phyloP scores from a whole-genome alignment of 2,329 filamentous ascomycete species.

The Intubia oerlemansii region DNA sequence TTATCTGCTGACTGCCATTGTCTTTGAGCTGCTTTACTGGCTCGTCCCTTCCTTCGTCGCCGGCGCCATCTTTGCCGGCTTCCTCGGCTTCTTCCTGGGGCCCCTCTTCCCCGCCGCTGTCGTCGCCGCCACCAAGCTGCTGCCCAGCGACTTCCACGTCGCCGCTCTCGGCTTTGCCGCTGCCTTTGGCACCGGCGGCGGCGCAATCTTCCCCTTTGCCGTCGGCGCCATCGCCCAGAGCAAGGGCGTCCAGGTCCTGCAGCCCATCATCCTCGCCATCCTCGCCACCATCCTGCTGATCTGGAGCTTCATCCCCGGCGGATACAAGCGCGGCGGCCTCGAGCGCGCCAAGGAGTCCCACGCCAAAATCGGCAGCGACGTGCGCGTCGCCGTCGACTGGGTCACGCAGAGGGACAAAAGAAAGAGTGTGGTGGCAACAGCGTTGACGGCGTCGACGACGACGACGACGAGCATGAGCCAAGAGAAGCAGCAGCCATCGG shows the following conservation, averaged over 20 bases:
- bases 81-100: slow-evolving; percentile 63
- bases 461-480: not conserved
- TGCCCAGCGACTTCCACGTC: slow-evolving; percentile 55
- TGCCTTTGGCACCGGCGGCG: slow-evolving; percentile 55
- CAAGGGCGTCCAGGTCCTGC: slow-evolving; percentile 32
- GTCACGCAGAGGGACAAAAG: not conserved
- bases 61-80: slow-evolving; percentile 46
- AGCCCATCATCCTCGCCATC: slow-evolving; percentile 30
- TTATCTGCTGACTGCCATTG: slow-evolving; percentile 44
- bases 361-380: slow-evolving; percentile 16
- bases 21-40: slow-evolving; percentile 56
- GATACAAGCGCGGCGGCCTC: slow-evolving; percentile 14
- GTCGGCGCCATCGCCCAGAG: slow-evolving; percentile 45
- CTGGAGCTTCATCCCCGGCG: slow-evolving; percentile 21
- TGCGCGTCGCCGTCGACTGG: slow-evolving; percentile 8
- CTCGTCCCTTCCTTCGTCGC: slow-evolving; percentile 57
- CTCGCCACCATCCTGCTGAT: slow-evolving; percentile 21
- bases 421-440: too few species aligned
- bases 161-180: slow-evolving; percentile 64
- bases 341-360: slow-evolving; percentile 18
- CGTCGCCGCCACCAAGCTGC: slow-evolving; percentile 50
- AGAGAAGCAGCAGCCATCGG: too few species aligned
- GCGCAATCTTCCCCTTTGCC: slow-evolving; percentile 42
- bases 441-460: not conserved
- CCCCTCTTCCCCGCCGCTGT: slow-evolving; percentile 60